phyloP scores from a whole-genome alignment of 1,284 basidiomycete genomes.

The Ceratobasidium sp. region DNA sequence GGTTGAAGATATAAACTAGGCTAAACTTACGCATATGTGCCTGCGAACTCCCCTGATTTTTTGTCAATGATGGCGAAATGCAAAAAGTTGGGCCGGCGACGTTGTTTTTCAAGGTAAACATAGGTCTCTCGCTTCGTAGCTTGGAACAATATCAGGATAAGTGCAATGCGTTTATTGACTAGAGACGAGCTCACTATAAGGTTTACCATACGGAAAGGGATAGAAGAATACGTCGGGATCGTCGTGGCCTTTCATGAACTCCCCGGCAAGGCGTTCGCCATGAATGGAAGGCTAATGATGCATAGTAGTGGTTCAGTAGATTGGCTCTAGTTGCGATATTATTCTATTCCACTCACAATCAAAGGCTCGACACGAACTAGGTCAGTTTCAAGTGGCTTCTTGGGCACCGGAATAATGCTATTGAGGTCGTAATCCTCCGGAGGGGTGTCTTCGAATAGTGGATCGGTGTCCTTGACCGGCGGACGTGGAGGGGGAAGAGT shows the following conservation, averaged over 20 bases:
- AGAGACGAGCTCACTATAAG: conserved; percentile 14
- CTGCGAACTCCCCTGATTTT: not conserved
- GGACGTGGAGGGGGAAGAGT: conserved; percentile 1
- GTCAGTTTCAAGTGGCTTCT: not conserved
- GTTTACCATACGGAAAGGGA: conserved; percentile 12
- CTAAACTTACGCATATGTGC: conserved; percentile 4
- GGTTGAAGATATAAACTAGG: too few species aligned
- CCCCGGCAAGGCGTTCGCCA: conserved; percentile 8
- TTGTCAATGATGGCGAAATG: conserved; percentile 23
- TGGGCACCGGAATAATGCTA: conserved; percentile 7
- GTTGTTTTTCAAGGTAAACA: conserved; percentile 15
- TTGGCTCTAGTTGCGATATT: too few species aligned
- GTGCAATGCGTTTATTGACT: too few species aligned
- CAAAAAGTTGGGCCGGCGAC: not conserved
- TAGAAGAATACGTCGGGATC: conserved; percentile 13
- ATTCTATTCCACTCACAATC: too few species aligned
- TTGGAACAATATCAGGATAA: too few species aligned
- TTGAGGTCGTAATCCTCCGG: not conserved
- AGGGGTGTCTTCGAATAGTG: not conserved
- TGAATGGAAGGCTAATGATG: not conserved
- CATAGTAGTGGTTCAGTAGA: not conserved
- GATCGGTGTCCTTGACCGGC: conserved; percentile 9
- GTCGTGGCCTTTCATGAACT: conserved; percentile 10
- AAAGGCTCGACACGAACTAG: not conserved
- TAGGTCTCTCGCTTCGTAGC: conserved; percentile 17